phyloP scores from a whole-genome alignment of 176 grass and related monocot species.

The Carex parvula region DNA sequence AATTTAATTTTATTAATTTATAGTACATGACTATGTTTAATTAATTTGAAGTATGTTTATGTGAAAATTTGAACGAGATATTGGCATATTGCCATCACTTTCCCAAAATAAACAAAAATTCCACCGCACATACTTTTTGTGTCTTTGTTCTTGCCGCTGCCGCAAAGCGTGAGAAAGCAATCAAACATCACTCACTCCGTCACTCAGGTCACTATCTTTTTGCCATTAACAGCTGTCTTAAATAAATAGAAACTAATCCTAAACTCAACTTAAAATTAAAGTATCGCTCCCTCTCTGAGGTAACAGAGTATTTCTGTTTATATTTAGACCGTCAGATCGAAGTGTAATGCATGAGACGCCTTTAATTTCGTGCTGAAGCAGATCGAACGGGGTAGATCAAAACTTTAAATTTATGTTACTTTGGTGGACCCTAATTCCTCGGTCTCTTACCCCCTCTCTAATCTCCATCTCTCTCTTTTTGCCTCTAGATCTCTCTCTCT shows the following conservation, averaged over 20 bases:
- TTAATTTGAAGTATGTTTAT: background rate
- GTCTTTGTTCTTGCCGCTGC: background rate
- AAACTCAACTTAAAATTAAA: constrained; percentile 8
- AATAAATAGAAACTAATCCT: constrained; percentile 2
- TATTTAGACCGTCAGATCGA: too few relatives aligned
- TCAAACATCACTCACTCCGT: constrained; percentile 16
- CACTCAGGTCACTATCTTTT: background rate
- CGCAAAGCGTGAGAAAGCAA: constrained; percentile 9
- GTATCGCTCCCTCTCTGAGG: too few relatives aligned
- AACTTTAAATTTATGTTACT: too few relatives aligned
- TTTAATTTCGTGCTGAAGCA: too few relatives aligned
- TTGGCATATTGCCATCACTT: background rate
- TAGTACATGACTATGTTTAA: background rate
- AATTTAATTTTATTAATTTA: too few relatives aligned
- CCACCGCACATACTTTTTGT: constrained; percentile 2
- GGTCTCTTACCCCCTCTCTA: background rate
- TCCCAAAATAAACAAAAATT: constrained; percentile 7
- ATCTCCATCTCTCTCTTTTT: background rate
- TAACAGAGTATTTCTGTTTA: too few relatives aligned
- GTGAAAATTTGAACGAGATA: background rate
- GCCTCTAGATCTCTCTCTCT: constrained; percentile 10
- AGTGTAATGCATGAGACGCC: too few relatives aligned
- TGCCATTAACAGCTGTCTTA: constrained; percentile 22
- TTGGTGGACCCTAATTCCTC: too few relatives aligned
- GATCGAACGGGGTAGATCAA: too few relatives aligned